A percentile compares a stretch with the other conserved stretches of the same genome.
Evolutionary conservation across 768 basidiomycete species (phyloP).

Genomic region (Hericium erinaceus): DNA sequence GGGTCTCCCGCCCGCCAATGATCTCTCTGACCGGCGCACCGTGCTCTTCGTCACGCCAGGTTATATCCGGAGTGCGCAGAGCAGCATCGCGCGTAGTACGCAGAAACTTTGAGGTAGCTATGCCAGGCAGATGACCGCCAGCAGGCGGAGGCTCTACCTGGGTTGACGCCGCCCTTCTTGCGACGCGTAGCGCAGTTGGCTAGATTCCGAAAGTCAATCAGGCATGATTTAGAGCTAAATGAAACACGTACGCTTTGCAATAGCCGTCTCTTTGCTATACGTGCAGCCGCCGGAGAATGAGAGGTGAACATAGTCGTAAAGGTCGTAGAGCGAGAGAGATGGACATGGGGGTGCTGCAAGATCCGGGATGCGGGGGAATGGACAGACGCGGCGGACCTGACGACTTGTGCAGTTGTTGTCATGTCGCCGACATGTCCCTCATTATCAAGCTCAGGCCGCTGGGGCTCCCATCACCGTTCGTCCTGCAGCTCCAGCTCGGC

Average conservation of each 20-base stretch:
- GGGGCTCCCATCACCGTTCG: constrained; percentile 5
- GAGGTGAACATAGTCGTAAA: constrained; percentile 17
- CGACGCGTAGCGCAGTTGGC: constrained; percentile 2
- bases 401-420: background rate
- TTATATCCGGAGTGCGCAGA: constrained; percentile 61
- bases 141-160: constrained; percentile 59
- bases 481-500: background rate
- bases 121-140: constrained; percentile 67
- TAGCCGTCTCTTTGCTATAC: constrained; percentile 8
- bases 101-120: constrained; percentile 61
- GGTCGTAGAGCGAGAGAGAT: constrained; percentile 3
- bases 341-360: constrained; percentile 6
- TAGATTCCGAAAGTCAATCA: background rate
- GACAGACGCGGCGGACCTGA: background rate
- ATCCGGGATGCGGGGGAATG: constrained; percentile 20
- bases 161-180: constrained; percentile 21
- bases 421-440: background rate
- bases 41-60: constrained; percentile 58
- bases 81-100: constrained; percentile 58
- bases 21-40: constrained; percentile 33
- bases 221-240: background rate
- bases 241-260: constrained; percentile 7
- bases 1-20: constrained; percentile 72
- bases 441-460: constrained; percentile 1
- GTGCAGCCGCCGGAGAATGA: constrained; percentile 6